Conservation (phyloP, 2,329 filamentous ascomycete genomes). For the Fusarium circinatum region DNA sequence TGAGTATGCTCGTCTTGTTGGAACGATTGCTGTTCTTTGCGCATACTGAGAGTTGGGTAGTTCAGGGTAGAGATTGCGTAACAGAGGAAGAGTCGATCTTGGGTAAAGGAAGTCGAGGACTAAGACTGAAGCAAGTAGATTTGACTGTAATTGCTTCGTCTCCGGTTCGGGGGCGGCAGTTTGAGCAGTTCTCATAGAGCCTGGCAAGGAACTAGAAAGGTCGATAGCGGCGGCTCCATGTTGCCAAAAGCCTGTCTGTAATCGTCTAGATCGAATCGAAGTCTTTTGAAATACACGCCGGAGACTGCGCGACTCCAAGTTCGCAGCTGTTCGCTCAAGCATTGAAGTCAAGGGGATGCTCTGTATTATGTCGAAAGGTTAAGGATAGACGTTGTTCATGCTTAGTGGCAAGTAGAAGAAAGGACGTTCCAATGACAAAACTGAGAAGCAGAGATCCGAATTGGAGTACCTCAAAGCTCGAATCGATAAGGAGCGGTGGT, state of each 20-base stretch:
- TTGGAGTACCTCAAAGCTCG: neutral
- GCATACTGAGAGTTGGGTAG: conserved; percentile 40
- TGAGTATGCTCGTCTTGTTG: conserved; percentile 44
- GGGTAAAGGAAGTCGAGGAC: conserved; percentile 68
- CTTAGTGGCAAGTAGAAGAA: conserved; percentile 27
- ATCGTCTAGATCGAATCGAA: conserved; percentile 54
- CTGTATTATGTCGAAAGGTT: conserved; percentile 27
- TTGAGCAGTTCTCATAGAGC: conserved; percentile 44
- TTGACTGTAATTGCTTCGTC: conserved; percentile 39
- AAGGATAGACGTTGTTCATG: conserved; percentile 35
- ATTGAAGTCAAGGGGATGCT: conserved; percentile 51
- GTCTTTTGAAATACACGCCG: conserved; percentile 60
- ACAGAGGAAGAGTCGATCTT: conserved; percentile 54
- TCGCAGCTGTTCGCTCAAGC: conserved; percentile 67
- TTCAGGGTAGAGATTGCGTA: conserved; percentile 53
- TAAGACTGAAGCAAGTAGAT: conserved; percentile 58
- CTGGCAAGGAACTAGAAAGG: conserved; percentile 56
- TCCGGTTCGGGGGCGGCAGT: conserved; percentile 37
- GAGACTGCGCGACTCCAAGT: conserved; percentile 66
- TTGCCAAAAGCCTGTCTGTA: conserved; percentile 64
- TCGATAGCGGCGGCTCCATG: conserved; percentile 64
- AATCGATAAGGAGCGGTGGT: neutral
- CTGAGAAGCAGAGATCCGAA: neutral
- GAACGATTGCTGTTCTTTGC: conserved; percentile 4
- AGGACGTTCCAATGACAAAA: neutral